Base-by-base conservation (phyloP, 1,284 basidiomycete species). In the Tilletiopsis washingtonensis region DNA sequence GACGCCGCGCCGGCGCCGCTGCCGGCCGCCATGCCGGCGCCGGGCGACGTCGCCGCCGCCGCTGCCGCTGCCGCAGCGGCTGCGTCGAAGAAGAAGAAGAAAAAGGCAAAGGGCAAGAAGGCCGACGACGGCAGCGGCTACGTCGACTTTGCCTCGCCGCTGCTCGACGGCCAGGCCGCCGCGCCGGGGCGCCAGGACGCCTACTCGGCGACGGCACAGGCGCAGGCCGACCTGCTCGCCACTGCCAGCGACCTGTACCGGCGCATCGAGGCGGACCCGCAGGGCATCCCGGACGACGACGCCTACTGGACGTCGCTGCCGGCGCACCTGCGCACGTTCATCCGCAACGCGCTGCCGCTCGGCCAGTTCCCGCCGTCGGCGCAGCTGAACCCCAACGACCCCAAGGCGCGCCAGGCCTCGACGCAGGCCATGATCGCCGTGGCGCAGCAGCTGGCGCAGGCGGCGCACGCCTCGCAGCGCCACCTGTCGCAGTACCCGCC, bases 281-380 rank as follows among this genome's bases (percentile, higher is more conserved):
- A 63, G 27, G 67, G 69, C 11, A 62, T 71, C 21, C 65, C 62
- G 23, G 76, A 77, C 48, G 80, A 80, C 54, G 80, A 81, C 56
- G 76, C 78, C 5, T 81, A 81, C 67, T 81, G 80, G 80, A 78
- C 78, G 4, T 78, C 77, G 12, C 68, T 81, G 2, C 79, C 80
- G 0, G 73, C 78, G 9, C 79, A 81, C 64, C 71, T 81, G 17
- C 73, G 79, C 40, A 77, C 79, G 39, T 81, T 81, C 61, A 80
- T 81, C 41, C 74, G 78, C 47, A 79, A 79, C 49, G 80, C 80
- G 14, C 74, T 81, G 3, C 80, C 80, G 1, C 58, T 73, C 20
- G 69, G 67, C 25, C 69, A 70, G 37, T 62, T 71, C 38, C 64
- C 64, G 39, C 48, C 66, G 17, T 47, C 61, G 3, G 57, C 56